These are phyloP conservation scores for Ilyonectria mors-panacis DNA, from an alignment of 2,329 filamentous ascomycete species.

Conservation along the genomic window DNA sequence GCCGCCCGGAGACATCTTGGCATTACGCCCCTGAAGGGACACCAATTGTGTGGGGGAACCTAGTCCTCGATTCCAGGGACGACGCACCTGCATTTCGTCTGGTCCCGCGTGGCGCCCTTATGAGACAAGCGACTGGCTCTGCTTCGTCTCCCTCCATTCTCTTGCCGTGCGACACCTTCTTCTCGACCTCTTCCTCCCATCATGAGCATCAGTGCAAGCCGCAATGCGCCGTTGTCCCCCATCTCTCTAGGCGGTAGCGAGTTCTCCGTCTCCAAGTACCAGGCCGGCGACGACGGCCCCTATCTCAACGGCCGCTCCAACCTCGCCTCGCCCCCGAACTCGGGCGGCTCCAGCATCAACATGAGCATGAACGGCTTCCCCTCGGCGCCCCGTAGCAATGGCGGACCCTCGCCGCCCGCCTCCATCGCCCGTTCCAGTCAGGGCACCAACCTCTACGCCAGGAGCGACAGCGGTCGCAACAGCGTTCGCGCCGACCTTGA, in stretches of 20 bases:
- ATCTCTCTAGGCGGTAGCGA: constrained; percentile 88
- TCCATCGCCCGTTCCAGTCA: constrained; percentile 90
- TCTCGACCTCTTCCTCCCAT: constrained; percentile 51
- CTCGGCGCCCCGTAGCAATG: constrained; percentile 68
- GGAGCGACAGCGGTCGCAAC: constrained; percentile 74
- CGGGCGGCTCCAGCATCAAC: constrained; percentile 70
- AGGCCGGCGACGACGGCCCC: constrained; percentile 67
- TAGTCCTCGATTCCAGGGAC: constrained; percentile 45
- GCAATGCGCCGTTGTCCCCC: constrained; percentile 84
- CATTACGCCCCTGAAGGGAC: constrained; percentile 45
- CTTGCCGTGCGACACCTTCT: constrained; percentile 43
- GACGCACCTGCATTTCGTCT: constrained; percentile 45
- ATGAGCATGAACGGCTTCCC: constrained; percentile 75
- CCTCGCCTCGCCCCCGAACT: constrained; percentile 79
- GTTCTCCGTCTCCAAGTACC: constrained; percentile 82
- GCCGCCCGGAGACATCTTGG: constrained; percentile 43
- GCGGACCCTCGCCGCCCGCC: constrained; percentile 85
- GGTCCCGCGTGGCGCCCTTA: constrained; percentile 47
- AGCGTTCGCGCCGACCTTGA: constrained; percentile 72
- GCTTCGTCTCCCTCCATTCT: constrained; percentile 45
- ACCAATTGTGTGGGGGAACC: constrained; percentile 49
- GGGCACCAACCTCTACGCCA: constrained; percentile 78
- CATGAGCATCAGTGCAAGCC: constrained; percentile 74
- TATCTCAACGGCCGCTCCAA: constrained; percentile 70
- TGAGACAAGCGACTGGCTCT: constrained; percentile 48